These are phyloP conservation scores for Carex pumila DNA, from an alignment of 176 grass and related monocot genomes.

Conservation along the genomic window DNA sequence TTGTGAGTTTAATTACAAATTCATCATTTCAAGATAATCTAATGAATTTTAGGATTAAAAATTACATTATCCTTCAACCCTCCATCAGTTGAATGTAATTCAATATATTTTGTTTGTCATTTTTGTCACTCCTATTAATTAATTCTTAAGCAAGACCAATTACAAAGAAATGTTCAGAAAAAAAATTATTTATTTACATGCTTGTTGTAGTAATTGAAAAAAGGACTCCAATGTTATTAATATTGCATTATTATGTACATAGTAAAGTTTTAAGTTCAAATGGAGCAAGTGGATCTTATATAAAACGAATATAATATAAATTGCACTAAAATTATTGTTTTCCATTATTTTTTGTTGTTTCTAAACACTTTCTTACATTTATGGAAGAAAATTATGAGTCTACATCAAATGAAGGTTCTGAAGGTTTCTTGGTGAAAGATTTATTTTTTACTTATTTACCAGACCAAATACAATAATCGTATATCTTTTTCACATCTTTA, in stretches of 20 bases:
- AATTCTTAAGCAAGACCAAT: background rate
- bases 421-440: background rate
- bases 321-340: background rate
- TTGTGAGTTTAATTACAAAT: too few relatives aligned
- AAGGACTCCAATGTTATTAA: background rate
- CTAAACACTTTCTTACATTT: background rate
- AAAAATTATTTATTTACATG: background rate
- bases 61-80: too few relatives aligned
- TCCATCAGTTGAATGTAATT: too few relatives aligned
- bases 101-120: too few relatives aligned
- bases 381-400: background rate
- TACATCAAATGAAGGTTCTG: background rate
- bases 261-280: background rate
- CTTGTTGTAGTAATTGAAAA: background rate
- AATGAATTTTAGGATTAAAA: too few relatives aligned
- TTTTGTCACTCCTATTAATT: too few relatives aligned
- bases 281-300: background rate
- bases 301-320: background rate
- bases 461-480: background rate
- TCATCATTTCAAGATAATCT: too few relatives aligned
- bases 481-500: background rate
- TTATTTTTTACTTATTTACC: background rate
- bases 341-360: background rate
- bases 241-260: background rate
- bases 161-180: background rate